A percentile compares a stretch with the other conserved stretches of the same genome.
These are phyloP conservation scores for Pestalotiopsis sp. DNA, from an alignment of 2,329 filamentous ascomycete genomes.

Conservation along the genomic window DNA sequence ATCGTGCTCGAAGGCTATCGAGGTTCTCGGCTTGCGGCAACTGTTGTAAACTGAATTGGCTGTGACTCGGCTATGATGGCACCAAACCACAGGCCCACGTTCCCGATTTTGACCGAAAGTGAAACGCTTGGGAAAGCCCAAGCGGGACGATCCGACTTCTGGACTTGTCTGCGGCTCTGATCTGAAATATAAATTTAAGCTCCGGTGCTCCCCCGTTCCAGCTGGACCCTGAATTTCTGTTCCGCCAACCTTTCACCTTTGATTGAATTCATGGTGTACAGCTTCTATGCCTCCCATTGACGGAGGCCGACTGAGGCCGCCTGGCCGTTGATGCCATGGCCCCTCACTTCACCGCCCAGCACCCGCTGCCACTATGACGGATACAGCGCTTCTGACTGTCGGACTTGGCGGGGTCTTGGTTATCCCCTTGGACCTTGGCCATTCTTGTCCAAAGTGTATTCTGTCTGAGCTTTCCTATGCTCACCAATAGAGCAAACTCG, in stretches of 20 bases:
- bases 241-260: background rate
- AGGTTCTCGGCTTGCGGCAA: background rate
- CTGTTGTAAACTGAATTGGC: background rate
- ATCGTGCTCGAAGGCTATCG: background rate
- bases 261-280: background rate
- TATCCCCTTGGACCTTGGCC: background rate
- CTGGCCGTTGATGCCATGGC: background rate
- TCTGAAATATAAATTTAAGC: slow-evolving; percentile 4
- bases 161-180: background rate
- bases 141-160: slow-evolving; percentile 1
- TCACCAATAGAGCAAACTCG: background rate
- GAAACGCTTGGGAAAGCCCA: slow-evolving; percentile 7
- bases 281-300: background rate
- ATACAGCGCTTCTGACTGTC: background rate
- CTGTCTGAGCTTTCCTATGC: background rate
- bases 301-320: no score
- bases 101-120: slow-evolving; percentile 11
- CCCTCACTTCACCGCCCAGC: background rate
- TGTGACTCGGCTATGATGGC: background rate
- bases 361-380: background rate
- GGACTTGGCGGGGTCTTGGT: background rate
- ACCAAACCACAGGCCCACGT: background rate
- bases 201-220: background rate
- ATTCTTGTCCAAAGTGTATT: background rate
- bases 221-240: background rate